phyloP scores from a whole-genome alignment of 1,284 basidiomycete species.

The Ustilago curta region DNA sequence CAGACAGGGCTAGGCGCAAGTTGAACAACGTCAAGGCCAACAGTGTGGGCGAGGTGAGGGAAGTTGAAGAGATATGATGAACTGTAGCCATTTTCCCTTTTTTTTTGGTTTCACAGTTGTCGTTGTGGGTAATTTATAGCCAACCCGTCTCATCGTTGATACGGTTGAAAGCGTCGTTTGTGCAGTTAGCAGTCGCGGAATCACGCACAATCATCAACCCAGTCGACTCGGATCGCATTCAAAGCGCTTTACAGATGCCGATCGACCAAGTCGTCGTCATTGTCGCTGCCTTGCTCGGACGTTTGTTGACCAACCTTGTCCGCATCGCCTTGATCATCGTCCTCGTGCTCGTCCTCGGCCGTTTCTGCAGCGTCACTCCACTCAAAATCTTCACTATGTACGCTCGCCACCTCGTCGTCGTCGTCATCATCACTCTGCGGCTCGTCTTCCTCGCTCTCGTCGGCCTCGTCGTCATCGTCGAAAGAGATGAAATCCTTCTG shows the following conservation, averaged over 20 bases:
- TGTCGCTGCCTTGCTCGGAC: slow-evolving; percentile 7
- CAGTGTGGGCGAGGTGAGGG: background rate
- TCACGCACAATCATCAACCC: too few relatives aligned
- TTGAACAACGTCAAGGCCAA: background rate
- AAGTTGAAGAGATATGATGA: background rate
- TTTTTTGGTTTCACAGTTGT: too few relatives aligned
- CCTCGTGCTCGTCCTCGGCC: background rate
- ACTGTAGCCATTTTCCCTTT: background rate
- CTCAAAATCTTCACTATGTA: slow-evolving; percentile 53
- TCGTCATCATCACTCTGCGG: slow-evolving; percentile 18
- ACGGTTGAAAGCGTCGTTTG: too few relatives aligned
- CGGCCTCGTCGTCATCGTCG: slow-evolving; percentile 44
- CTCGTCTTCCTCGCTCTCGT: slow-evolving; percentile 15
- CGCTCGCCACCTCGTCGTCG: slow-evolving; percentile 25
- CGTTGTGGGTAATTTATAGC: too few relatives aligned
- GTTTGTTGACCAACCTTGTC: background rate
- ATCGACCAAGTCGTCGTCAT: slow-evolving; percentile 43
- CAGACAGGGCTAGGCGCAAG: background rate
- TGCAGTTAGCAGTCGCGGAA: too few relatives aligned
- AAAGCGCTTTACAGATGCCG: slow-evolving; percentile 17
- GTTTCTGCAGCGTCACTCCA: slow-evolving; percentile 23
- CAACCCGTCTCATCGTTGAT: too few relatives aligned
- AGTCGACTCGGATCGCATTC: too few relatives aligned
- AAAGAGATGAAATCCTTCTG: slow-evolving; percentile 66
- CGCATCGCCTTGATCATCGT: background rate